Evolutionary conservation across 257 asterid species (phyloP).

Genomic region (Solanum lycopersicoides): DNA sequence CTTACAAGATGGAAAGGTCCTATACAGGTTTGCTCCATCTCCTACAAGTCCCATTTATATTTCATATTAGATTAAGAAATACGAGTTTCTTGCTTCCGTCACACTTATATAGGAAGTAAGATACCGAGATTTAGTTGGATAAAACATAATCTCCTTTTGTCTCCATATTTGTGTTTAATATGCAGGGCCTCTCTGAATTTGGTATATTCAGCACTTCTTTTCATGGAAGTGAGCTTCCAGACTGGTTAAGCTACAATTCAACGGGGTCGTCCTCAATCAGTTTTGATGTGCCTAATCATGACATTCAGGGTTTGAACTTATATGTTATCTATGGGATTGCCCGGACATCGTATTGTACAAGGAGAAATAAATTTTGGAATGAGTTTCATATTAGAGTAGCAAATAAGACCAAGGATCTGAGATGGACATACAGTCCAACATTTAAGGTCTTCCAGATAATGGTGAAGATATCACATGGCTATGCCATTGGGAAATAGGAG

Average conservation of each 20-base stretch:
- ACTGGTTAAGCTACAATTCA: neutral
- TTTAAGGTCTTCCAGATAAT: neutral
- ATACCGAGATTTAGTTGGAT: neutral
- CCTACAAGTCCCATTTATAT: neutral
- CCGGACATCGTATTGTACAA: neutral
- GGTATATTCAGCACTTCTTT: slow-evolving; percentile 1
- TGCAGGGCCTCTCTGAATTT: neutral
- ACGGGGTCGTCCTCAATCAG: neutral
- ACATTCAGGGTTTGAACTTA: neutral
- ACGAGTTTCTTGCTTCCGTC: neutral
- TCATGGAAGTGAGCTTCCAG: slow-evolving; percentile 1
- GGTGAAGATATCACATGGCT: neutral
- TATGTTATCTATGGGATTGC: neutral
- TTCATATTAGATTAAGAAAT: neutral
- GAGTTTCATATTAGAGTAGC: neutral
- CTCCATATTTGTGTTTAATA: neutral
- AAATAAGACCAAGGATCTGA: neutral
- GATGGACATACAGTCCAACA: slow-evolving; percentile 2
- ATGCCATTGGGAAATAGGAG: neutral
- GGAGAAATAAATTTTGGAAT: neutral
- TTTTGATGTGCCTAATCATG: neutral
- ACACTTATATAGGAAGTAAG: neutral
- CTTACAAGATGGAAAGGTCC: neutral
- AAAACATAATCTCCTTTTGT: too few species aligned
- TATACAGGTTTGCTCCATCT: neutral